phyloP scores from a whole-genome alignment of 768 basidiomycete species.

The Lactarius hengduanensis region DNA sequence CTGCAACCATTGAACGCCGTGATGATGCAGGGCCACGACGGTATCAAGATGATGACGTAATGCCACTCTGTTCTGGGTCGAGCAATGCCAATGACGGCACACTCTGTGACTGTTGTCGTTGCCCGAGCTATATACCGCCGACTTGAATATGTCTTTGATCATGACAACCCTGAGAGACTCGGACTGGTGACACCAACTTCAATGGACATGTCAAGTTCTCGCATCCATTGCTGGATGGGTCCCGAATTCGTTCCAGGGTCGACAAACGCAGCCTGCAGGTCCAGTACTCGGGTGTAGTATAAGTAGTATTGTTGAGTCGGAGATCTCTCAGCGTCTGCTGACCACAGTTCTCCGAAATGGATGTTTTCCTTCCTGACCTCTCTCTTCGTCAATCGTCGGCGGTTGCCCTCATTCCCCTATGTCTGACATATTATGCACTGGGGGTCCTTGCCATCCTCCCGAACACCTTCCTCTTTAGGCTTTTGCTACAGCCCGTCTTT shows the following conservation, averaged over 20 bases:
- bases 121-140: too few relatives aligned
- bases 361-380: not conserved
- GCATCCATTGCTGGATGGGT: not conserved
- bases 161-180: too few relatives aligned
- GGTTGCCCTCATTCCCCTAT: slow-evolving; percentile 1
- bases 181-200: too few relatives aligned
- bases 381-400: not conserved
- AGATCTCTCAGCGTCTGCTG: not conserved
- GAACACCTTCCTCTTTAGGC: slow-evolving; percentile 2
- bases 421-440: slow-evolving; percentile 6
- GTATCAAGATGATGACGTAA: too few relatives aligned
- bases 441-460: slow-evolving; percentile 13
- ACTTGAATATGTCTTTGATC: too few relatives aligned
- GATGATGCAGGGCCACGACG: too few relatives aligned
- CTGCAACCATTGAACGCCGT: too few relatives aligned
- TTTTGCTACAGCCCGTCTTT: slow-evolving; percentile 6
- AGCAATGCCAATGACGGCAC: too few relatives aligned
- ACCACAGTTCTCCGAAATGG: not conserved
- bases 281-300: not conserved
- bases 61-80: too few relatives aligned
- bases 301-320: too few relatives aligned
- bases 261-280: not conserved
- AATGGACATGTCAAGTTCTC: too few relatives aligned
- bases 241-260: not conserved
- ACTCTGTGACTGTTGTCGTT: too few relatives aligned